Conservation (phyloP, 805 yeast species). For the Ogataea philodendri region DNA sequence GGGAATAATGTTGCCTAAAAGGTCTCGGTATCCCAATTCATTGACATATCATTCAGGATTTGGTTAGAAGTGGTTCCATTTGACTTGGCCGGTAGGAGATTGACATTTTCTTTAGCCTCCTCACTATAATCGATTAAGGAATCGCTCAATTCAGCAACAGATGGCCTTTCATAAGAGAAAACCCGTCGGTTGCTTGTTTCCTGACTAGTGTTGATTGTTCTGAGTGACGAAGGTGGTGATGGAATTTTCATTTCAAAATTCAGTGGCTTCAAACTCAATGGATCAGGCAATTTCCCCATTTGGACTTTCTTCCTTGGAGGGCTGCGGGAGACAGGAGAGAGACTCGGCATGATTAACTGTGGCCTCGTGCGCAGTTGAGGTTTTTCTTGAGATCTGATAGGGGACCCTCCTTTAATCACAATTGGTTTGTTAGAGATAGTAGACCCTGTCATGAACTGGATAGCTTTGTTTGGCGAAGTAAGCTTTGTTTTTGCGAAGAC, state of each 20-base stretch:
- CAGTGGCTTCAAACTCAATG: constrained; percentile 10
- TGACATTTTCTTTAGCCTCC: constrained; percentile 17
- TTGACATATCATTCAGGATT: constrained; percentile 13
- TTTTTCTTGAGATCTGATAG: constrained; percentile 17
- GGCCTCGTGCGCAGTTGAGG: constrained; percentile 10
- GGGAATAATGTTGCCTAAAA: constrained; percentile 13
- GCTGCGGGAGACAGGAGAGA: constrained; percentile 11
- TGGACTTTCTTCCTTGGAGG: constrained; percentile 3
- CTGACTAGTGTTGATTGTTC: neutral
- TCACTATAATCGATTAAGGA: constrained; percentile 32
- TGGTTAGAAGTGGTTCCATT: constrained; percentile 1
- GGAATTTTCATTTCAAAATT: constrained; percentile 10
- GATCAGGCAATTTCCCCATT: neutral
- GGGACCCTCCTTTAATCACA: constrained; percentile 31
- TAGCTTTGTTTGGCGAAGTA: constrained; percentile 2
- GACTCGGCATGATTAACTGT: constrained; percentile 8
- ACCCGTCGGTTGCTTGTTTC: no score
- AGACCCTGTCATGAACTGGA: constrained; percentile 14
- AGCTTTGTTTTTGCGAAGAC: constrained; percentile 8
- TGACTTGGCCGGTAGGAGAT: constrained; percentile 1
- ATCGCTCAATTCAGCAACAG: constrained; percentile 31
- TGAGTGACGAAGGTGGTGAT: constrained; percentile 8
- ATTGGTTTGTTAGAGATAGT: constrained; percentile 28
- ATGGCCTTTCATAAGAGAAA: no score
- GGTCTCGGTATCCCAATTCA: constrained; percentile 26